Evolutionary conservation across 2,329 filamentous ascomycete genomes (phyloP).

Genomic region (Colletotrichum somersetense): DNA sequence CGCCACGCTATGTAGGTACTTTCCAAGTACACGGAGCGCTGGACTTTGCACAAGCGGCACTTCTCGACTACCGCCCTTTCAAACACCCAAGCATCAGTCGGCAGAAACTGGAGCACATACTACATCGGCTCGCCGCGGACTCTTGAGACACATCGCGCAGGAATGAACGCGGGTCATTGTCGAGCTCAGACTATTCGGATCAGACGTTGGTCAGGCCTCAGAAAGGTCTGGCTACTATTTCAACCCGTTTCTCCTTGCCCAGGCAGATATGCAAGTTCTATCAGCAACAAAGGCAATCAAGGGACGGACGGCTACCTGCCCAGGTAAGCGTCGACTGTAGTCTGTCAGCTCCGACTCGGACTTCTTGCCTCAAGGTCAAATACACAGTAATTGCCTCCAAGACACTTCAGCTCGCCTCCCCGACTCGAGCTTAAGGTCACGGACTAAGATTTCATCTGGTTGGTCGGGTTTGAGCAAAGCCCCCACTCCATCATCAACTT

Average conservation of each 20-base stretch:
- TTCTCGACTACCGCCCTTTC: background rate
- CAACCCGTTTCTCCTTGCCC: background rate
- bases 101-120: constrained; percentile 4
- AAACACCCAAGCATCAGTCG: background rate
- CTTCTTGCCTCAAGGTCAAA: background rate
- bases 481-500: constrained; percentile 19
- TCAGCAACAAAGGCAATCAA: background rate
- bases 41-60: background rate
- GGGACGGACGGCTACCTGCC: background rate
- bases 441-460: constrained; percentile 13
- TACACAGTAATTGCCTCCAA: background rate
- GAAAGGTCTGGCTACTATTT: background rate
- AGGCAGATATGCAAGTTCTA: background rate
- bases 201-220: background rate
- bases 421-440: background rate
- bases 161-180: constrained; percentile 10
- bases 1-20: constrained; percentile 3
- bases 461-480: constrained; percentile 23
- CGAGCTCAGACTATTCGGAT: constrained; percentile 2
- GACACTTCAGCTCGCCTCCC: background rate
- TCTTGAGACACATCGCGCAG: constrained; percentile 1
- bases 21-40: background rate
- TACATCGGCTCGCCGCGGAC: background rate
- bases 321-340: background rate
- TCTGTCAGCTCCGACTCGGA: background rate